phyloP scores from a whole-genome alignment of 75 land plant species.

The Picea glauca region DNA sequence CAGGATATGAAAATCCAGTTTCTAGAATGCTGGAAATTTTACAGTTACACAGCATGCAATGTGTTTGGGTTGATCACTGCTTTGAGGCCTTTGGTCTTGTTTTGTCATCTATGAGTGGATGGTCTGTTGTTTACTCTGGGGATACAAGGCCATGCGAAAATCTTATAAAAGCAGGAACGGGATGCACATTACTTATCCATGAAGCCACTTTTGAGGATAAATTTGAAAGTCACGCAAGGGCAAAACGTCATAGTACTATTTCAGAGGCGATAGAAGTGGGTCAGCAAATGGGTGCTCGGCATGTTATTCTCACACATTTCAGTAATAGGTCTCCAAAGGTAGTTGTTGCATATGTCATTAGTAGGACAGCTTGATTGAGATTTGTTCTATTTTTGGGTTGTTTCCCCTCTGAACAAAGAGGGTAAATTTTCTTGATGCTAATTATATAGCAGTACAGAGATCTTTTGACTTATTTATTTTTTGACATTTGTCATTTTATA shows the following conservation, averaged over 20 bases:
- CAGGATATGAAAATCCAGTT: not conserved
- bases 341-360: not conserved
- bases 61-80: constrained; percentile 29
- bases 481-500: constrained; percentile 1
- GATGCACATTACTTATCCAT: constrained; percentile 34
- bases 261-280: constrained; percentile 32
- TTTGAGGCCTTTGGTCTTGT: constrained; percentile 29
- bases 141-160: constrained; percentile 27
- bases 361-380: constrained; percentile 5
- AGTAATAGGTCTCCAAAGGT: constrained; percentile 32
- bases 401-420: not conserved
- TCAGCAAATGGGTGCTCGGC: constrained; percentile 18
- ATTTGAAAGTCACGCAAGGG: constrained; percentile 18
- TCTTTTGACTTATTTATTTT: not conserved
- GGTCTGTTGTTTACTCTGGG: constrained; percentile 31
- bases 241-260: constrained; percentile 26
- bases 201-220: constrained; percentile 35
- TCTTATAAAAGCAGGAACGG: constrained; percentile 26
- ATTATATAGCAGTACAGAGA: not conserved
- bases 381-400: not conserved
- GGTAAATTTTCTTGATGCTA: not conserved
- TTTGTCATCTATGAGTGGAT: constrained; percentile 16
- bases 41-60: constrained; percentile 11
- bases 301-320: constrained; percentile 33
- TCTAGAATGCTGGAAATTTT: constrained; percentile 14